These are phyloP conservation scores for Dendrobium officinale DNA, from an alignment of 106 monocot genomes.

Conservation along the genomic window DNA sequence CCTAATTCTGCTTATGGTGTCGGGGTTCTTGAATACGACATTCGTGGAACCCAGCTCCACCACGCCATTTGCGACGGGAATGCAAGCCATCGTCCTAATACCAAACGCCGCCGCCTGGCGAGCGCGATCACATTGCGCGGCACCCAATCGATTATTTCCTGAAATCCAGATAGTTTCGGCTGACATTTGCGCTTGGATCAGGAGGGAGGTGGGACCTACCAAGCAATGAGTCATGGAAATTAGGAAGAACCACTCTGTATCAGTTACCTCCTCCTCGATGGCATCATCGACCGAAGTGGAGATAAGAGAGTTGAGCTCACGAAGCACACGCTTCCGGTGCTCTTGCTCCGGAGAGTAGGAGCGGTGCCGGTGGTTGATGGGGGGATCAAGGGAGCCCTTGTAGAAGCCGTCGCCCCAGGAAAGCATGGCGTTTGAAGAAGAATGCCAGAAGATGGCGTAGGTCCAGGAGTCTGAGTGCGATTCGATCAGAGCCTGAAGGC, in stretches of 20 bases:
- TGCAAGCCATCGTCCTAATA: constrained; percentile 36
- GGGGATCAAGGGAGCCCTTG: constrained; percentile 22
- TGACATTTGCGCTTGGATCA: constrained; percentile 31
- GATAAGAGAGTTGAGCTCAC: constrained; percentile 37
- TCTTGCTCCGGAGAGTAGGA: constrained; percentile 27
- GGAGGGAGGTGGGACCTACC: constrained; percentile 25
- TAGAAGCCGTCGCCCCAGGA: constrained; percentile 73
- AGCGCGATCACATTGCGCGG: constrained; percentile 27
- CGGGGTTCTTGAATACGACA: constrained; percentile 23
- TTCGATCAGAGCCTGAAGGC: constrained; percentile 69
- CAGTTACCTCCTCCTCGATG: constrained; percentile 51
- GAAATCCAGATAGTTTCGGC: constrained; percentile 24
- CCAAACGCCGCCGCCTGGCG: constrained; percentile 34
- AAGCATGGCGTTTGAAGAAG: constrained; percentile 31
- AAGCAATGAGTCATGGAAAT: constrained; percentile 60
- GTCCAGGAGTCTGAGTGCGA: constrained; percentile 52
- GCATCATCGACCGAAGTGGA: constrained; percentile 28
- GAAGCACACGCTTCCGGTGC: constrained; percentile 36
- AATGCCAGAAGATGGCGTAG: constrained; percentile 72
- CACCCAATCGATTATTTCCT: constrained; percentile 17
- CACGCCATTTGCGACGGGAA: constrained; percentile 31
- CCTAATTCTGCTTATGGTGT: constrained; percentile 21
- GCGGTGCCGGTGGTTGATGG: neutral
- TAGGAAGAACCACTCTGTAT: constrained; percentile 64
- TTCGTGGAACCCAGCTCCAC: constrained; percentile 48